Evolutionary conservation across 1,139 yeast genomes (phyloP).

Genomic region (Hansenula lynferdii): DNA sequence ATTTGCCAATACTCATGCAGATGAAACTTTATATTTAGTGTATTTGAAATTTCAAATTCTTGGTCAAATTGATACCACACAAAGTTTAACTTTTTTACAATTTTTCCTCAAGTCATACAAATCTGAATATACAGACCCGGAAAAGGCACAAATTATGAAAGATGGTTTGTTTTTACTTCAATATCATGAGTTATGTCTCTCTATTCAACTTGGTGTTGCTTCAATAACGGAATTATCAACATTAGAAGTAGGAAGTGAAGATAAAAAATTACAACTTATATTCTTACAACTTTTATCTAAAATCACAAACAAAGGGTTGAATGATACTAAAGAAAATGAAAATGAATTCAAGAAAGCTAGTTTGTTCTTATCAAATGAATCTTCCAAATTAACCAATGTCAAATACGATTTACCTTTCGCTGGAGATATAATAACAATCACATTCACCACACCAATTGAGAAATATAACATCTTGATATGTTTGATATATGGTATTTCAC

Average conservation of each 20-base stretch:
- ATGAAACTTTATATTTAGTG: constrained; percentile 1
- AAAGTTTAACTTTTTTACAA: constrained; percentile 3
- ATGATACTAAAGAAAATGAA: neutral
- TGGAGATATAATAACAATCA: neutral
- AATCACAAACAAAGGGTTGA: neutral
- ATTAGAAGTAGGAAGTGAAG: neutral
- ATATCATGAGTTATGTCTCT: neutral
- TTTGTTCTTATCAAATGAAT: neutral
- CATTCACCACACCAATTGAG: neutral
- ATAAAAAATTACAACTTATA: neutral
- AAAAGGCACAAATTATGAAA: neutral
- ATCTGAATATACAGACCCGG: too few species aligned
- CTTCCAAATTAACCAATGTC: neutral
- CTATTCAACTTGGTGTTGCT: neutral
- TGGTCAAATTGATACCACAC: constrained; percentile 1
- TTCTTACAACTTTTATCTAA: neutral
- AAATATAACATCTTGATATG: constrained; percentile 6
- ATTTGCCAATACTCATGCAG: constrained; percentile 1
- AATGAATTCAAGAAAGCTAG: neutral
- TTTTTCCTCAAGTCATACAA: too few species aligned
- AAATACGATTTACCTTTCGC: constrained; percentile 1
- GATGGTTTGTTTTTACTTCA: neutral
- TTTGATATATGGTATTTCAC: constrained; percentile 11
- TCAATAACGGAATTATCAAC: neutral
- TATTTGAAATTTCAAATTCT: constrained; percentile 2